Conservation (phyloP, 768 basidiomycete species). For the Pleurotus platypus region DNA sequence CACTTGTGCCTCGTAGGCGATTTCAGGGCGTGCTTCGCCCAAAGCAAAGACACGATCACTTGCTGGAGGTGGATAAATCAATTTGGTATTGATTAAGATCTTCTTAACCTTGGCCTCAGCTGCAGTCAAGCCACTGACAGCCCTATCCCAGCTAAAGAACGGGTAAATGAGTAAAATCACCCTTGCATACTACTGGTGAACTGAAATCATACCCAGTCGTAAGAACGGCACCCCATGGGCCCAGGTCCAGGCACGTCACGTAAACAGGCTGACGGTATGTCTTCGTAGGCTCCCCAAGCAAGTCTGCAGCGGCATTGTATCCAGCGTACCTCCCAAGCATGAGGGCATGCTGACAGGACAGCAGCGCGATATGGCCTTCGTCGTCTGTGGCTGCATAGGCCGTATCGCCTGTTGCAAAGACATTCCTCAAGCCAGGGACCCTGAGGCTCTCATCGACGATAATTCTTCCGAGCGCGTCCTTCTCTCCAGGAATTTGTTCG, state of each 20-base stretch:
- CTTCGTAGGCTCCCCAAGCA: constrained; percentile 13
- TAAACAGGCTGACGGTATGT: constrained; percentile 16
- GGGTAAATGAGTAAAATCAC: neutral
- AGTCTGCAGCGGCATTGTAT: constrained; percentile 16
- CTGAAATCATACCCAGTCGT: constrained; percentile 6
- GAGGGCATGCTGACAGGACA: constrained; percentile 18
- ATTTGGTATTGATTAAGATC: constrained; percentile 14
- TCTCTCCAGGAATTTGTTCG: constrained; percentile 15
- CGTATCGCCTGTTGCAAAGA: constrained; percentile 17
- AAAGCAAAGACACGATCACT: constrained; percentile 11
- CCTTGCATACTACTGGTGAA: neutral
- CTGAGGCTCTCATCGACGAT: constrained; percentile 12
- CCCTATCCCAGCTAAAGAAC: constrained; percentile 16
- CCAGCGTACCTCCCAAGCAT: constrained; percentile 14
- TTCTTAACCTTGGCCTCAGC: constrained; percentile 15
- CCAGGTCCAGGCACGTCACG: constrained; percentile 17
- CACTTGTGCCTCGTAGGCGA: too few relatives aligned
- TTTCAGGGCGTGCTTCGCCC: constrained; percentile 13
- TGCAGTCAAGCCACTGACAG: constrained; percentile 5
- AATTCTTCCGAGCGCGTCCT: constrained; percentile 14
- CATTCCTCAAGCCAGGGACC: constrained; percentile 13
- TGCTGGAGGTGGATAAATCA: constrained; percentile 17
- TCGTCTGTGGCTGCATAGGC: constrained; percentile 15
- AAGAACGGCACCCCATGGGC: constrained; percentile 16
- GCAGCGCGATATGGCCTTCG: constrained; percentile 12